A percentile compares a stretch with the other conserved stretches of the same genome.
These are phyloP conservation scores for Pichia kluyveri DNA, from an alignment of 805 yeast species.

Conservation along the genomic window DNA sequence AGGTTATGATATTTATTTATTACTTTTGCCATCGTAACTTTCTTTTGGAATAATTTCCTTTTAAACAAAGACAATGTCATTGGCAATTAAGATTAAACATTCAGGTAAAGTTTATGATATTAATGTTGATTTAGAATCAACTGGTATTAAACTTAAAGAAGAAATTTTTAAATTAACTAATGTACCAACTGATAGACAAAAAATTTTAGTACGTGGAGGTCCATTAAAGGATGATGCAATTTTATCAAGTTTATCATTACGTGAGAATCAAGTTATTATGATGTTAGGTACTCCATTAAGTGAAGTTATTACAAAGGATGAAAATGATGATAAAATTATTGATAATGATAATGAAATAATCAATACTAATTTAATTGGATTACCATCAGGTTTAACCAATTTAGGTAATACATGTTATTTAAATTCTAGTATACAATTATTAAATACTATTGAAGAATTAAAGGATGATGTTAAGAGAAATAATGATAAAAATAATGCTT, in stretches of 20 bases:
- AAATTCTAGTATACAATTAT: conserved; percentile 59
- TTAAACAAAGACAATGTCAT: neutral
- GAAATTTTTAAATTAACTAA: conserved; percentile 66
- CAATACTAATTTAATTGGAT: conserved; percentile 18
- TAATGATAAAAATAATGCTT: conserved; percentile 15
- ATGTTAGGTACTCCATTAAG: conserved; percentile 85
- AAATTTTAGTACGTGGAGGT: conserved; percentile 83
- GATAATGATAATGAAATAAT: conserved; percentile 40
- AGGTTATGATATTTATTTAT: too few relatives aligned
- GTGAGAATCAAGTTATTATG: conserved; percentile 65
- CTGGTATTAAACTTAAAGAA: conserved; percentile 56
- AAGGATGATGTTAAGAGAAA: conserved; percentile 21
- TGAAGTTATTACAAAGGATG: conserved; percentile 36
- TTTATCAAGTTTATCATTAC: conserved; percentile 38
- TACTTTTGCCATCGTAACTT: neutral
- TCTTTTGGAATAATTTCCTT: neutral
- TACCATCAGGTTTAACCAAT: conserved; percentile 61
- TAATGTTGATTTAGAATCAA: conserved; percentile 43
- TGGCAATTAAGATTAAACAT: conserved; percentile 40
- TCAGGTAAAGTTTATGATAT: conserved; percentile 59
- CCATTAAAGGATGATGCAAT: conserved; percentile 64
- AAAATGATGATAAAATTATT: conserved; percentile 48
- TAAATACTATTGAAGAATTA: conserved; percentile 38
- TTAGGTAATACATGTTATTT: conserved; percentile 74
- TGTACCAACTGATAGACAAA: conserved; percentile 85